Conservation (phyloP, 148 eudicot genomes). For the Persicaria tinctoria region DNA sequence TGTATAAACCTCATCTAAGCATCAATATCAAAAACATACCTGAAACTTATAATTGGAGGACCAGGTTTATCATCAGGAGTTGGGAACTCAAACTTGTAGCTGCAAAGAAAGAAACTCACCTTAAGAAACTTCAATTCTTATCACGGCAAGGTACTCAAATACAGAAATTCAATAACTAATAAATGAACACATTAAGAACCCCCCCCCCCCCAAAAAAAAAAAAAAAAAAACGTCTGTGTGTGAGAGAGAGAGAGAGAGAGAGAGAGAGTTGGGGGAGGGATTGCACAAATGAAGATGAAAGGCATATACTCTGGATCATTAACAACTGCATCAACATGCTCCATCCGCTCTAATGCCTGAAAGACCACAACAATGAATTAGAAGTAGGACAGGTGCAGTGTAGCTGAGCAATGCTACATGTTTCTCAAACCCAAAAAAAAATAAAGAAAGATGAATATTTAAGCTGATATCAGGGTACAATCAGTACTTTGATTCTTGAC, state of each 20-base stretch:
- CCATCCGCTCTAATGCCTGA: constrained; percentile 94
- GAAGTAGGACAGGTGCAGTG: neutral
- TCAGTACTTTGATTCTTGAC: constrained; percentile 86
- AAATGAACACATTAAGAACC: constrained; percentile 8
- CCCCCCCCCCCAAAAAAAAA: neutral
- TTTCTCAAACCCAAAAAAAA: neutral
- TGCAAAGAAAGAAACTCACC: constrained; percentile 28
- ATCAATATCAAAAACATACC: constrained; percentile 33
- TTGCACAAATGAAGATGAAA: constrained; percentile 14
- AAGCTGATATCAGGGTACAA: neutral
- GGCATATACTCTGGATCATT: constrained; percentile 86
- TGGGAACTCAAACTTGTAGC: constrained; percentile 99
- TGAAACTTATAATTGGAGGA: constrained; percentile 96
- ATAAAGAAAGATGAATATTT: neutral
- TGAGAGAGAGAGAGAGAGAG: no score
- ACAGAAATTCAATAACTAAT: neutral
- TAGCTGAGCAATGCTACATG: neutral
- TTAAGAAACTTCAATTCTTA: neutral
- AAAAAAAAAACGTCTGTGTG: neutral
- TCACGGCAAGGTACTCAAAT: neutral
- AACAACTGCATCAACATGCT: constrained; percentile 72
- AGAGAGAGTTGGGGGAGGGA: no score
- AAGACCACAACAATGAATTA: constrained; percentile 15
- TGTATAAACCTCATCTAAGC: neutral
- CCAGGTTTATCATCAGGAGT: constrained; percentile 99